These are phyloP conservation scores for Agastache rugosa DNA, from an alignment of 257 asterid species.

Conservation along the genomic window DNA sequence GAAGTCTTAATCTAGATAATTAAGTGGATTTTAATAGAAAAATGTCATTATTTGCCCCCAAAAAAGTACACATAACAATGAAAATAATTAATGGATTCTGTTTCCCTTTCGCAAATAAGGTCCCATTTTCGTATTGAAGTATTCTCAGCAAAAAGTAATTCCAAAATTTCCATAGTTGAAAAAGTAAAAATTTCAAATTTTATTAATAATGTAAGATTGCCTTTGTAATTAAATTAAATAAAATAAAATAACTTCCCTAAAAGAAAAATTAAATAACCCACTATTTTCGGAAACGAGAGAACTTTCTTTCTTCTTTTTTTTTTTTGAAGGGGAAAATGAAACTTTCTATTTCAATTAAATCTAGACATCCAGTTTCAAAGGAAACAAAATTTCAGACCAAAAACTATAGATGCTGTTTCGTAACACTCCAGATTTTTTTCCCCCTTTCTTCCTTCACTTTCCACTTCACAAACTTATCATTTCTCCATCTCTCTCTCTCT, in stretches of 20 bases:
- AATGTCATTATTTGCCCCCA: not conserved
- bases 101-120: not conserved
- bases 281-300: not conserved
- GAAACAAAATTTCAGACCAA: constrained; percentile 17
- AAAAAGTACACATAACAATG: not conserved
- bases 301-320: not conserved
- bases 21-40: not conserved
- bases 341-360: not conserved
- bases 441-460: constrained; percentile 6
- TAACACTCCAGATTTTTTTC: not conserved
- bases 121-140: not conserved
- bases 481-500: constrained; percentile 7
- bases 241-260: not conserved
- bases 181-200: not conserved
- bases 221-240: not conserved
- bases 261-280: not conserved
- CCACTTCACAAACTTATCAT: constrained; percentile 10
- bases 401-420: constrained; percentile 20
- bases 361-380: not conserved
- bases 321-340: too few species aligned
- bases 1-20: not conserved
- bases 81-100: not conserved
- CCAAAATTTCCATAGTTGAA: not conserved
- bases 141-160: not conserved
- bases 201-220: not conserved